These are phyloP conservation scores for Anthoceros angustus DNA, from an alignment of 225 moss, liverwort and hornwort genomes.

Conservation along the genomic window DNA sequence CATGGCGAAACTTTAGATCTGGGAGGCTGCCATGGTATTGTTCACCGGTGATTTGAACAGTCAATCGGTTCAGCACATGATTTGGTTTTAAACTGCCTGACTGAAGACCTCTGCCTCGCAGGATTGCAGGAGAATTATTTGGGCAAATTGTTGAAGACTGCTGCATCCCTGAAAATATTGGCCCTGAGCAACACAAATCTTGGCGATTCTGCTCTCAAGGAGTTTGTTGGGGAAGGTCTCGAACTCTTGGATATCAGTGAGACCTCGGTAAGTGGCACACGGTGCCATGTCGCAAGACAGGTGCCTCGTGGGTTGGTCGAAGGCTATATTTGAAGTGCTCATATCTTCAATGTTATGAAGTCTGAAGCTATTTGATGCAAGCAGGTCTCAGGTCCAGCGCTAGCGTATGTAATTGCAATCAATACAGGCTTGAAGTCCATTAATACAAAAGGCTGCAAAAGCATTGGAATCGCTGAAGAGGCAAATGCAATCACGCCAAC, in stretches of 20 bases:
- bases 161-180: conserved; percentile 27
- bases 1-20: conserved; percentile 34
- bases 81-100: conserved; percentile 5
- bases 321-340: no score
- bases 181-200: conserved; percentile 40
- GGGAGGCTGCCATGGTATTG: conserved; percentile 39
- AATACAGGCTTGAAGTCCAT: conserved; percentile 34
- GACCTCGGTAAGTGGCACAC: conserved; percentile 30
- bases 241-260: conserved; percentile 45
- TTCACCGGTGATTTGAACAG: not conserved
- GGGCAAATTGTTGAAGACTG: conserved; percentile 17
- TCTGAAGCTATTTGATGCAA: not conserved
- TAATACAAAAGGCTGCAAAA: conserved; percentile 48
- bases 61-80: conserved; percentile 1
- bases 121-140: conserved; percentile 27
- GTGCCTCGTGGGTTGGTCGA: not conserved
- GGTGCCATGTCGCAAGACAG: not conserved
- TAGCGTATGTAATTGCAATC: conserved; percentile 30
- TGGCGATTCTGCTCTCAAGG: conserved; percentile 24
- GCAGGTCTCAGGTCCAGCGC: conserved; percentile 44
- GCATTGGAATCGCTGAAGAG: conserved; percentile 2
- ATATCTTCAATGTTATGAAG: not conserved
- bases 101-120: conserved; percentile 8
- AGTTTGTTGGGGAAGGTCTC: conserved; percentile 39
- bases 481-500: not conserved